These are phyloP conservation scores for Cryptococcus amylolentus DNA, from an alignment of 1,284 basidiomycete species.

Conservation along the genomic window DNA sequence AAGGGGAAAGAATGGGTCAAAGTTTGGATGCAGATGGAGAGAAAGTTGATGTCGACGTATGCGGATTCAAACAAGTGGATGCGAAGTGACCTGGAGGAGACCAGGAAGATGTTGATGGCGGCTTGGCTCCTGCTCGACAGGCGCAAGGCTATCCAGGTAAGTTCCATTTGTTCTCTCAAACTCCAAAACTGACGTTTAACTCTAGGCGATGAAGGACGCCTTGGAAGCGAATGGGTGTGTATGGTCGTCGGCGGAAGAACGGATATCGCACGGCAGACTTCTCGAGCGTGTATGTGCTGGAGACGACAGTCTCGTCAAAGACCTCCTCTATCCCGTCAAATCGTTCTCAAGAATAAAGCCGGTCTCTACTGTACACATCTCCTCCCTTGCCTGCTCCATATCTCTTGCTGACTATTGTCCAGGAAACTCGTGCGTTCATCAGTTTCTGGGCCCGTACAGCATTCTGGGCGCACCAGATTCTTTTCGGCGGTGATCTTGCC, in stretches of 20 bases:
- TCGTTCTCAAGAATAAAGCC: not conserved
- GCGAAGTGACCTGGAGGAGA: not conserved
- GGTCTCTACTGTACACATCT: not conserved
- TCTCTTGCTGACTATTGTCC: not conserved
- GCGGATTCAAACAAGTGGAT: not conserved
- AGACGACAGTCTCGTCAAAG: not conserved
- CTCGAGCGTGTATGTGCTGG: not conserved
- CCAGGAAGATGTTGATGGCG: not conserved
- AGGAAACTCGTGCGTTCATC: not conserved
- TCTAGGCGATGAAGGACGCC: not conserved
- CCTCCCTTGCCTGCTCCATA: not conserved
- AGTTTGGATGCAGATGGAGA: conserved; percentile 1
- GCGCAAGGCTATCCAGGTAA: conserved; percentile 1
- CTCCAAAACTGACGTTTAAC: not conserved
- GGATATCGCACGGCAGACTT: conserved; percentile 1
- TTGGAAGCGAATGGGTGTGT: conserved; percentile 1
- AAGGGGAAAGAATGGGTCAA: not conserved
- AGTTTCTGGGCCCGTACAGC: conserved; percentile 6
- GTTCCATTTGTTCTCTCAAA: not conserved
- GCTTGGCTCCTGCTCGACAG: not conserved
- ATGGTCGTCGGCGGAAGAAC: not conserved
- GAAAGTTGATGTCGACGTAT: not conserved
- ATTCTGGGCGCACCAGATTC: conserved; percentile 8
- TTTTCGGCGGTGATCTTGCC: not conserved
- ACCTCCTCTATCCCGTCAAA: not conserved